Conservation (phyloP, 2,329 filamentous ascomycete genomes). For the Arthrobotrys musiformis region DNA sequence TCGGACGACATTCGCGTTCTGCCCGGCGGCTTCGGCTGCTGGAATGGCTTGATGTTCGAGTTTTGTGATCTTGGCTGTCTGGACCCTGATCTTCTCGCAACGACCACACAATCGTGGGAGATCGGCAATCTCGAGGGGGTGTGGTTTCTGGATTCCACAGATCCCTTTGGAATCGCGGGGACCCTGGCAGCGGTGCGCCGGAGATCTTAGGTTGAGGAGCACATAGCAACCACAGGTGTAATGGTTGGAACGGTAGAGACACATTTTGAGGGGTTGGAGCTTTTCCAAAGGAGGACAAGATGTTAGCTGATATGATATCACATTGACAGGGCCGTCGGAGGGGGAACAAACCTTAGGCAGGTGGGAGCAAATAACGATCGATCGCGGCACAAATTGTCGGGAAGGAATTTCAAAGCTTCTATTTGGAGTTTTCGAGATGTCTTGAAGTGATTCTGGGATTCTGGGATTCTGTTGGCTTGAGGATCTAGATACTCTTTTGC, state of each 20-base stretch:
- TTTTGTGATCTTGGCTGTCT: background rate
- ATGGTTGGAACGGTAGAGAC: background rate
- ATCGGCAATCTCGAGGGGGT: background rate
- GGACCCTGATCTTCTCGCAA: background rate
- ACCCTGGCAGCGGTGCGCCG: background rate
- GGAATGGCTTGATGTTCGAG: background rate
- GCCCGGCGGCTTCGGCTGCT: background rate
- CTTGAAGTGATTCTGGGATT: too few relatives aligned
- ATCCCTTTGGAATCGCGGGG: background rate
- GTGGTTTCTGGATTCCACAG: background rate
- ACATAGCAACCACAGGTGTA: background rate
- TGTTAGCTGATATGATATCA: too few relatives aligned
- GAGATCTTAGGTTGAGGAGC: background rate
- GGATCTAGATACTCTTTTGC: too few relatives aligned
- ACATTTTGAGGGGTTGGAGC: too few relatives aligned
- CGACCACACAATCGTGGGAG: background rate
- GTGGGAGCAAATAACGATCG: too few relatives aligned
- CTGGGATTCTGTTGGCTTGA: too few relatives aligned
- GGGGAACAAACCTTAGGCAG: too few relatives aligned
- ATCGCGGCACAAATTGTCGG: too few relatives aligned
- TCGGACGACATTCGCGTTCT: background rate
- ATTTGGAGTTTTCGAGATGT: too few relatives aligned
- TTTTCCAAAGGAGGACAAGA: too few relatives aligned
- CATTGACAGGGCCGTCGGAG: too few relatives aligned
- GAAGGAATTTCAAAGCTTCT: too few relatives aligned